Conservation (phyloP, 2,329 filamentous ascomycete genomes). For the Beauveria pseudobassiana region DNA sequence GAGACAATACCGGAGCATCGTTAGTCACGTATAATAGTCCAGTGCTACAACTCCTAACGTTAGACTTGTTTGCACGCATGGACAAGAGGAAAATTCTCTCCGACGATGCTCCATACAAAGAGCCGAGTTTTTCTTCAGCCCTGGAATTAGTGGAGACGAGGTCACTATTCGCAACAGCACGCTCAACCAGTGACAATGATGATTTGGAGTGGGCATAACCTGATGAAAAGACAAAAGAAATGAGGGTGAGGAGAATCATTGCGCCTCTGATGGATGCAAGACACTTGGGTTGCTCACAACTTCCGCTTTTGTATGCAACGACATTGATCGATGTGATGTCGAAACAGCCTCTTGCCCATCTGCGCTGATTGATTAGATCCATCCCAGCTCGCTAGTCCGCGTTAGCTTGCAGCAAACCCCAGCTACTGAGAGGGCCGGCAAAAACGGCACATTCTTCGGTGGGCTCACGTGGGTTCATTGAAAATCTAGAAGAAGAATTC, state of each 20-base stretch:
- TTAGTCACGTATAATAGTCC: background rate
- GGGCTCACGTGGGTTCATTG: background rate
- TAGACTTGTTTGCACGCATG: background rate
- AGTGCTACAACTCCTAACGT: background rate
- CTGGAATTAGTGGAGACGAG: no score
- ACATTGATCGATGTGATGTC: no score
- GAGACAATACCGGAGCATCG: background rate
- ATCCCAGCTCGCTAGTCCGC: background rate
- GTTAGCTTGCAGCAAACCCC: background rate
- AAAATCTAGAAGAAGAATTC: background rate
- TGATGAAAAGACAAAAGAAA: no score
- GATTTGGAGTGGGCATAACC: no score
- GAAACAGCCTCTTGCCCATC: no score
- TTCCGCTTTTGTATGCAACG: no score
- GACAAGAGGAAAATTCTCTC: background rate
- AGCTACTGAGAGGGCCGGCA: background rate
- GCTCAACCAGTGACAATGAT: no score
- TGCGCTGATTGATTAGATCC: conserved; percentile 10
- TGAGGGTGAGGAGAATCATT: no score
- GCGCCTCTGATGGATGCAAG: no score
- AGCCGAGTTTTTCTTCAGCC: background rate
- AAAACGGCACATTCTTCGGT: background rate
- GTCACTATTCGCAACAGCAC: no score
- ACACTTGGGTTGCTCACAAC: no score
- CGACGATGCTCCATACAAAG: background rate